These are phyloP conservation scores for Aspergillus alliaceus DNA, from an alignment of 2,329 filamentous ascomycete genomes.

Conservation along the genomic window DNA sequence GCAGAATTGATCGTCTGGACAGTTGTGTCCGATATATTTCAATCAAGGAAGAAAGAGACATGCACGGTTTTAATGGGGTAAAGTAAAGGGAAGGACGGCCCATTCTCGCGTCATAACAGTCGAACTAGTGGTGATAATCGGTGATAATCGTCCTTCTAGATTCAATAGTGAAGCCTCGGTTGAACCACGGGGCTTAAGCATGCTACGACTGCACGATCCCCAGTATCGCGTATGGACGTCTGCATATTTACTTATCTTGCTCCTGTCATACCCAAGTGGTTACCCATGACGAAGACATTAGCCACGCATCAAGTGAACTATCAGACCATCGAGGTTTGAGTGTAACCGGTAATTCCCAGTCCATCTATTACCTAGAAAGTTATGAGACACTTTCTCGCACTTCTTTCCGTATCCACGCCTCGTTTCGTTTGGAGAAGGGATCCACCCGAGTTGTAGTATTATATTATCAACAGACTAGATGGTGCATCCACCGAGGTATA, in stretches of 20 bases:
- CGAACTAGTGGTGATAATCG: not conserved
- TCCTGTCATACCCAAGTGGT: not conserved
- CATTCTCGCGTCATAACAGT: not conserved
- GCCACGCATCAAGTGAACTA: no score
- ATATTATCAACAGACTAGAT: no score
- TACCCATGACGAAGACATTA: not conserved
- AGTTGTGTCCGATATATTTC: no score
- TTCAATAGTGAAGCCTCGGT: not conserved
- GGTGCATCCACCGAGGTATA: no score
- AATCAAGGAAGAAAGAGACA: no score
- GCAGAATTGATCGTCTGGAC: no score
- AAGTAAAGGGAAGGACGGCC: not conserved
- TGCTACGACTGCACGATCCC: not conserved
- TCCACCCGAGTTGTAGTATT: no score
- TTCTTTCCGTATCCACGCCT: not conserved
- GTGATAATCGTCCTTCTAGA: not conserved
- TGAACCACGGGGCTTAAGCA: not conserved
- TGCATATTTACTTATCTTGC: not conserved
- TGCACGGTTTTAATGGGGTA: no score
- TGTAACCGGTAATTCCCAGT: no score
- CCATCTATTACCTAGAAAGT: not conserved
- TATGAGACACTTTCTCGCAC: not conserved
- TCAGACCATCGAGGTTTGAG: not conserved
- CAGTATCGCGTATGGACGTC: no score
- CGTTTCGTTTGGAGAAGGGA: not conserved